A percentile compares a stretch with the other conserved stretches of the same genome.
Evolutionary conservation across 805 yeast genomes (phyloP).

Genomic region (Komagataella pastoris): DNA sequence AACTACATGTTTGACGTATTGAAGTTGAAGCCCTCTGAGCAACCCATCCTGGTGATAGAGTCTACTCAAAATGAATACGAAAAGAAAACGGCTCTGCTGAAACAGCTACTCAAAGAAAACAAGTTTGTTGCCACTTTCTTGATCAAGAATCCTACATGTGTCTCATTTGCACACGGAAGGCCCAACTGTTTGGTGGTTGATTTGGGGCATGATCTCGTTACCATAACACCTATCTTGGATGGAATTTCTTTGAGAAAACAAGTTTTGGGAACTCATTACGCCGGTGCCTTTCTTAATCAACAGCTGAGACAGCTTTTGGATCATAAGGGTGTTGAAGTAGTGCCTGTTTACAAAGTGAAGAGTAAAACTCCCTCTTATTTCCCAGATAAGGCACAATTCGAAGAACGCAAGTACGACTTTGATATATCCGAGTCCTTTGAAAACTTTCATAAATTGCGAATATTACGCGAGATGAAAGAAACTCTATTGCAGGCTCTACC

Average conservation of each 20-base stretch:
- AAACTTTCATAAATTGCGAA: constrained; percentile 38
- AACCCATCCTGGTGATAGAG: constrained; percentile 75
- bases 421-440: constrained; percentile 36
- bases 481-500: constrained; percentile 34
- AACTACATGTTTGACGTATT: constrained; percentile 41
- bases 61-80: constrained; percentile 70
- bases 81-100: constrained; percentile 59
- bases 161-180: constrained; percentile 79
- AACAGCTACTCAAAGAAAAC: constrained; percentile 54
- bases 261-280: constrained; percentile 57
- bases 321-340: constrained; percentile 19
- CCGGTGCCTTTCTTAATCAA: constrained; percentile 54
- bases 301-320: constrained; percentile 31
- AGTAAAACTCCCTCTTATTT: constrained; percentile 22
- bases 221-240: constrained; percentile 75
- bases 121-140: constrained; percentile 71
- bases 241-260: constrained; percentile 65
- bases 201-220: constrained; percentile 64
- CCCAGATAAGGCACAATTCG: constrained; percentile 11
- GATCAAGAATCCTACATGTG: constrained; percentile 77
- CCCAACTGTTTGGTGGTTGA: constrained; percentile 82
- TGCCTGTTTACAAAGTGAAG: constrained; percentile 37
- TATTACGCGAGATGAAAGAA: constrained; percentile 68
- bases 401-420: constrained; percentile 17
- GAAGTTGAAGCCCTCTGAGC: constrained; percentile 42